These are phyloP conservation scores for Ceratobasidium sp. DNA, from an alignment of 1,284 basidiomycete species.

Conservation along the genomic window DNA sequence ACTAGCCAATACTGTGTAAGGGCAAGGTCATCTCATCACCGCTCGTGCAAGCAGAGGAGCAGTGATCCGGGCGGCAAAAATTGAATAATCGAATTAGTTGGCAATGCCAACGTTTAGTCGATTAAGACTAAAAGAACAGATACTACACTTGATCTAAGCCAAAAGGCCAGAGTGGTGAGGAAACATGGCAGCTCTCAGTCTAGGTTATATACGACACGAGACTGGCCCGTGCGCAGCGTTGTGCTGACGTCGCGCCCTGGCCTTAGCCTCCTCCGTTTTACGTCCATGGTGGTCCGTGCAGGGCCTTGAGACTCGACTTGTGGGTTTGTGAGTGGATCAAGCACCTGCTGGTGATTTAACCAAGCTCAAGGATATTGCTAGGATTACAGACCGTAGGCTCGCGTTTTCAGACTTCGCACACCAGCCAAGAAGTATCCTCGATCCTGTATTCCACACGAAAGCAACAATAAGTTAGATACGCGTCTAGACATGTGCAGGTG, in stretches of 20 bases:
- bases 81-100: constrained; percentile 43
- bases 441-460: no score
- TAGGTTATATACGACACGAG: constrained; percentile 36
- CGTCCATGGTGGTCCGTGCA: background rate
- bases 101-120: constrained; percentile 41
- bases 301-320: background rate
- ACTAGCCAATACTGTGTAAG: constrained; percentile 50
- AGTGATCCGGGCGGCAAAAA: constrained; percentile 43
- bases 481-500: background rate
- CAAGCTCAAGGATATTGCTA: background rate
- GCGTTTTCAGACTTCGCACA: background rate
- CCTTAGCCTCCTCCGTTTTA: background rate
- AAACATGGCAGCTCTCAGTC: constrained; percentile 42
- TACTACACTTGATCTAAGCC: constrained; percentile 98
- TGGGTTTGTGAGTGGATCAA: background rate
- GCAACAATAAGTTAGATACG: background rate
- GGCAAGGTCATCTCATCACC: constrained; percentile 50
- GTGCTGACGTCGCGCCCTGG: background rate
- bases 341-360: background rate
- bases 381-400: background rate
- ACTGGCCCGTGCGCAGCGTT: constrained; percentile 25
- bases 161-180: constrained; percentile 92
- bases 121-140: constrained; percentile 77
- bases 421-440: background rate
- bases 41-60: constrained; percentile 48